phyloP scores from a whole-genome alignment of 495 filamentous ascomycete genomes.

The Podospora anserina region DNA sequence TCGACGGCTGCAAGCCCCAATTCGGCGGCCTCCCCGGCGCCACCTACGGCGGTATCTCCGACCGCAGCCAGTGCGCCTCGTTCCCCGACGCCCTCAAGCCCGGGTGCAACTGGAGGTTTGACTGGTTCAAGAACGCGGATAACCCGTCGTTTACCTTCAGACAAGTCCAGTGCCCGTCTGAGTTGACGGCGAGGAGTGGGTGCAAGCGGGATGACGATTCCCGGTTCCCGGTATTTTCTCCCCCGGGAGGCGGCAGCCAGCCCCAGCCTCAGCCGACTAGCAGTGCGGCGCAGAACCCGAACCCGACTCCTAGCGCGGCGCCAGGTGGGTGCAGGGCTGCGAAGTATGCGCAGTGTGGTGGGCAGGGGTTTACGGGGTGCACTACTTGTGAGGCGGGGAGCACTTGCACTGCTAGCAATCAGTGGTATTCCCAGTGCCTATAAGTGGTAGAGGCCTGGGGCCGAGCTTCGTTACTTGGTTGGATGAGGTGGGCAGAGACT shows the following conservation, averaged over 20 bases:
- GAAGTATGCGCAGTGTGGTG: slow-evolving; percentile 48
- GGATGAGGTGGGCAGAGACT: no score
- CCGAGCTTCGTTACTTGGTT: no score
- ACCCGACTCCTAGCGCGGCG: slow-evolving; percentile 13
- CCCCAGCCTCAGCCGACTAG: slow-evolving; percentile 1
- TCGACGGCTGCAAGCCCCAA: slow-evolving; percentile 52
- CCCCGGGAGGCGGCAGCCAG: slow-evolving; percentile 15
- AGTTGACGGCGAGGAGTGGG: slow-evolving; percentile 49
- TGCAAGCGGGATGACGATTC: slow-evolving; percentile 40
- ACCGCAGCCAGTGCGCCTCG: slow-evolving; percentile 44
- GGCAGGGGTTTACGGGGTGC: slow-evolving; percentile 41
- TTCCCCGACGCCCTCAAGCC: slow-evolving; percentile 51
- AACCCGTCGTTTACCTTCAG: slow-evolving; percentile 54
- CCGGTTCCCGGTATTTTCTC: slow-evolving; percentile 30
- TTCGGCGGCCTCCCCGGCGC: slow-evolving; percentile 54
- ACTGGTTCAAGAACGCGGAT: slow-evolving; percentile 56
- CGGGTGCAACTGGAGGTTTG: slow-evolving; percentile 59
- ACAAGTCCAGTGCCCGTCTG: slow-evolving; percentile 54
- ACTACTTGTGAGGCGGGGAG: slow-evolving; percentile 34
- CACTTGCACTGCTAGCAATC: slow-evolving; percentile 37
- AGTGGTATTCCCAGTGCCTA: slow-evolving; percentile 44
- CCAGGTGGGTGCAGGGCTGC: slow-evolving; percentile 24
- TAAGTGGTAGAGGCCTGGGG: slow-evolving; percentile 10
- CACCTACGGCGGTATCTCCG: slow-evolving; percentile 54
- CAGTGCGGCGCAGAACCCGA: neutral